phyloP scores from a whole-genome alignment of 2,329 filamentous ascomycete species.

The Scorias spongiosa region DNA sequence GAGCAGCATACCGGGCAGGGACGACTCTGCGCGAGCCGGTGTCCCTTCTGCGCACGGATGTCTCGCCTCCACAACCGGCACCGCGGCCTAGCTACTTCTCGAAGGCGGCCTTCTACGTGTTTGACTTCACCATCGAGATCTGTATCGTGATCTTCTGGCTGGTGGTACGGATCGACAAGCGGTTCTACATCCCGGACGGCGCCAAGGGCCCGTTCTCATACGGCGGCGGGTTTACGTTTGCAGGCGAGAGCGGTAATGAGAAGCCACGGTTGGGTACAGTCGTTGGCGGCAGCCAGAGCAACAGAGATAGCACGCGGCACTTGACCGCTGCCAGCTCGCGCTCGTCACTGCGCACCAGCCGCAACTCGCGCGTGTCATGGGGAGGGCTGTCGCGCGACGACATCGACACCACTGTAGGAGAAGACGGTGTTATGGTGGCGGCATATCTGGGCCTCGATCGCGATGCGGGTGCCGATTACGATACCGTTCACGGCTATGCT shows the following conservation, averaged over 20 bases:
- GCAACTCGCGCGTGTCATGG: constrained; percentile 11
- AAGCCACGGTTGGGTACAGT: constrained; percentile 8
- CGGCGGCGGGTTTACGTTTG: constrained; percentile 9
- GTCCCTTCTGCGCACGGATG: constrained; percentile 17
- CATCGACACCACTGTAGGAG: constrained; percentile 8
- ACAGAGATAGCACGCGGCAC: constrained; percentile 9
- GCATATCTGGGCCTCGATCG: constrained; percentile 10
- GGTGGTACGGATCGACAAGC: constrained; percentile 52
- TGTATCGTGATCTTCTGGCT: constrained; percentile 54
- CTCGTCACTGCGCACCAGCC: neutral
- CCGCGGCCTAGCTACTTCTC: constrained; percentile 54
- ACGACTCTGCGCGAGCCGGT: constrained; percentile 36
- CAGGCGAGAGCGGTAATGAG: constrained; percentile 16
- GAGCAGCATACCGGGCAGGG: constrained; percentile 53
- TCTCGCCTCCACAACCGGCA: constrained; percentile 18
- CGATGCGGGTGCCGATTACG: neutral
- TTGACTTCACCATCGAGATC: constrained; percentile 64
- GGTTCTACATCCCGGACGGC: constrained; percentile 62
- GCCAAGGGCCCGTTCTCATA: constrained; percentile 35
- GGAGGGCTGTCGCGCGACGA: constrained; percentile 14
- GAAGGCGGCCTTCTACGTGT: constrained; percentile 62
- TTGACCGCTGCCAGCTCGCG: constrained; percentile 6
- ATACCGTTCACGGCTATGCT: neutral
- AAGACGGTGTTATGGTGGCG: constrained; percentile 15
- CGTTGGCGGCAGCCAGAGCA: neutral